Evolutionary conservation across 176 grass and related monocot genomes (phyloP), one percentile per base, ranked within the genome.

Genomic region (Cocos nucifera): DNA sequence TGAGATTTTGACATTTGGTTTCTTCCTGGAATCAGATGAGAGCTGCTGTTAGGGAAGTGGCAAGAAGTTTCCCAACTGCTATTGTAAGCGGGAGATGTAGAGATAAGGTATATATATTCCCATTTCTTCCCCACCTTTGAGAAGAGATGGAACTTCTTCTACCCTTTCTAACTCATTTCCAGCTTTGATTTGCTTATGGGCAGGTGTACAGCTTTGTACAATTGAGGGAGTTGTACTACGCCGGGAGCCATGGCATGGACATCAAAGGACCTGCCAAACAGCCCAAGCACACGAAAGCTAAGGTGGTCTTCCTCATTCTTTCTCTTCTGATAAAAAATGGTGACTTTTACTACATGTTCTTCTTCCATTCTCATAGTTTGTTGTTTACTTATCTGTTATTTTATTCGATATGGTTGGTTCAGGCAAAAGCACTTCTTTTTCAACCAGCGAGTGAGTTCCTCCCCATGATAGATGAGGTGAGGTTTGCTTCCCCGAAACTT

Each of bases 171-270:
- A 44, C 35, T 12, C 35, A 44, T 44, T 44, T 44, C 35, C 35
- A 14, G 9, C 35, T 12, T 12, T 44, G 8, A 12, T 39, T n/a
- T 9, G 6, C 19, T 19, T 28, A 15, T 56, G 61, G 54, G 3
- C 54, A 92, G 88, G 83, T 92, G 62, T 81, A 80, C 14, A 61
- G 50, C 32, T 92, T 92, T 52, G 88, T 92, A 65, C 17, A 73
- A 28, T 62, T 92, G n/a, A 29, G 28, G 25, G 83, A 92, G 63
- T 65, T 92, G 49, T 92, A 87, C 79, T 92, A 92, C 67, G 88
- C 88, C 32, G 88, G 88, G 16, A 92, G 88, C 83, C 88, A 92
- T 57, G 88, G 88, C 54, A 92, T 92, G 88, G 88, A 92, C 88
- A 92, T 92, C 60, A 57, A 50, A 78, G 88, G 83, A 10, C 88